Percentiles rank a stretch among this genome's conserved stretches.
Evolutionary conservation across 2,329 filamentous ascomycete genomes (phyloP).

Genomic region (Colletotrichum sp.): DNA sequence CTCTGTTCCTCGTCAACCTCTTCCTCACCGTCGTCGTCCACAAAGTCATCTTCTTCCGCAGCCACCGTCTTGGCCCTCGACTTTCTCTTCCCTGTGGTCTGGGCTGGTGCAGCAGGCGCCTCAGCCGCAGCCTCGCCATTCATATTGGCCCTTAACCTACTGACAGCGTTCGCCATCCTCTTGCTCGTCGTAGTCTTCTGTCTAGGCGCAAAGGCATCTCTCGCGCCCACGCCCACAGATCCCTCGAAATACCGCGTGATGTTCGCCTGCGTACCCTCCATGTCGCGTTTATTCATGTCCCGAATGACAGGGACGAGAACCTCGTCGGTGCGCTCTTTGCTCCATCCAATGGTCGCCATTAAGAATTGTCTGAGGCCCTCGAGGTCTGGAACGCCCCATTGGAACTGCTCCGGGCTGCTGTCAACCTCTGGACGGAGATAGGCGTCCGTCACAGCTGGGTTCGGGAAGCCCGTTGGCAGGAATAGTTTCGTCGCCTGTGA

Average conservation of each 20-base stretch:
- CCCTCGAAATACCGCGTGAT: conserved; percentile 94
- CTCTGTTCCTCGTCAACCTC: neutral
- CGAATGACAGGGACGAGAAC: conserved; percentile 93
- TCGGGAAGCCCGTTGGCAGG: conserved; percentile 81
- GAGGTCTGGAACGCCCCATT: conserved; percentile 95
- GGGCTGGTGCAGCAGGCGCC: neutral
- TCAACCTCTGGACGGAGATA: conserved; percentile 91
- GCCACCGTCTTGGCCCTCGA: neutral
- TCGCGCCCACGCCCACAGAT: conserved; percentile 69
- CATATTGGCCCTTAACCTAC: conserved; percentile 65
- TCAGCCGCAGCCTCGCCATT: conserved; percentile 24
- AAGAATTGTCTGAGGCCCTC: conserved; percentile 84
- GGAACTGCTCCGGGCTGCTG: conserved; percentile 75
- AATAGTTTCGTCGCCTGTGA: conserved; percentile 84
- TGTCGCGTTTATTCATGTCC: conserved; percentile 89
- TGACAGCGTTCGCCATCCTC: conserved; percentile 78
- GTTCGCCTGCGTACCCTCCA: conserved; percentile 93
- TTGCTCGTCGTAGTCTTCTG: conserved; percentile 71
- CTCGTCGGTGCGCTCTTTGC: conserved; percentile 89
- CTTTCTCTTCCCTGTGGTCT: conserved; percentile 16
- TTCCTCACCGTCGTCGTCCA: neutral
- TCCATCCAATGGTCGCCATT: conserved; percentile 94
- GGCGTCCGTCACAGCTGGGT: conserved; percentile 77
- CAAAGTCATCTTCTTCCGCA: neutral
- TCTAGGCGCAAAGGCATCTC: conserved; percentile 73